Base-by-base conservation (phyloP, 2,329 filamentous ascomycete species). In the Lasiodiplodia gonubiensis region DNA sequence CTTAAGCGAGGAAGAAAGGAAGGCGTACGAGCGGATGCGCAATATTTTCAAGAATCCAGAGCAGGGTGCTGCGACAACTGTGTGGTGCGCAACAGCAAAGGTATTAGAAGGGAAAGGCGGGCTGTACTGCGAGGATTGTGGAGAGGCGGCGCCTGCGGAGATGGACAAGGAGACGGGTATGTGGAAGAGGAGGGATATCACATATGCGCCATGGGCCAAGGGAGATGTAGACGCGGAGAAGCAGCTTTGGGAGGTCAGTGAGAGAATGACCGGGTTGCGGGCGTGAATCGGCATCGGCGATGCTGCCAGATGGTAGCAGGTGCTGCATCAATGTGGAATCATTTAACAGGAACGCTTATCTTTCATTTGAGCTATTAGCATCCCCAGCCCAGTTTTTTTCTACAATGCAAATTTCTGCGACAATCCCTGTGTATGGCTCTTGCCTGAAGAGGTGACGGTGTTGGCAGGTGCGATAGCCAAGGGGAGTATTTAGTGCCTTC, bases 81-180 rank as follows among this genome's bases (percentile, higher is more conserved):
- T 63, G n/a, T 51, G 59, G 59, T 63, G 79, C 3, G 81, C 80
- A 0, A 71, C 80, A 4, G 75, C 73, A 2, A 75, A 71, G 49
- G 78, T 77, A 25, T 79, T 76, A 74, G 80, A 83, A 71, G 79
- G 75, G 1, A 80, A 75, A 69, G 83, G 82, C 4, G 82, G 82
- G 4, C 16, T 63, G n/a, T 52, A 39, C 30, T 63, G 59, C 37
- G 59, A 63, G 12, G 30, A 63, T 27, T 52, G 46, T 8, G 59
- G 42, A 4, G 59, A 63, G 59, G 42, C 18, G 3, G 59, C n/a
- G 30, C 59, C 59, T 2, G 59, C 27, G 14, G 27, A 35, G 12
- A 18, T 25, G 18, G 57, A 42, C 4, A 14, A 10, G 27, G 30
- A 7, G 11, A 35, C 12, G 2, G 53, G 53, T 3, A 6, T 2